Evolutionary conservation across 176 grass and related monocot genomes (phyloP), one percentile per base, ranked within the genome.

Genomic region (Bothriochloa decipiens): DNA sequence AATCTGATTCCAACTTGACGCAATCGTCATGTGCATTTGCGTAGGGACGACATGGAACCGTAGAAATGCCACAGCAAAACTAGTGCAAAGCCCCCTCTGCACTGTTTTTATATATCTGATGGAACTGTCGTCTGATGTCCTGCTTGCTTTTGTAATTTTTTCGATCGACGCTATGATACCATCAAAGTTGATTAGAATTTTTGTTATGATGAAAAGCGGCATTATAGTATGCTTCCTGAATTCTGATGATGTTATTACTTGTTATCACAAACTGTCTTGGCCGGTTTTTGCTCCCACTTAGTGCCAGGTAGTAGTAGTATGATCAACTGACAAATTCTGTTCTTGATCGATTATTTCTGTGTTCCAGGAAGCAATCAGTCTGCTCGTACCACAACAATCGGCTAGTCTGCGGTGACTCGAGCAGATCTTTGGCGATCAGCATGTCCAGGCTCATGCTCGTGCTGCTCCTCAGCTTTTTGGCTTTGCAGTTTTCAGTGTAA

Each of bases 361-460:
- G 20, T 57, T 57, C 2, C 53, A 57, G 87, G 86, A 91, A 92
- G 42, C 71, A 85, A 11, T 70, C 75, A 0, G 87, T 87, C 25
- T 98, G 96, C 36, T 80, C 91, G 0, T 95, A 98, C 65, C 96
- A 87, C 73, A 67, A 91, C 36, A 87, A 95, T 3, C 78, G 37
- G 14, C 87, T 98, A 12, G 22, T 81, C 11, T 98, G 93, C 89
- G 89, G 81, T 27, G 70, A 39, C 70, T 82, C 84, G 61, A 14
- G 22, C 8, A 47, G 22, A 70, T 20, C 45, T 8, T 36, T 23
- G 79, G 33, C 77, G 87, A 58, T 62, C 58, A 72, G 49, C 64
- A 75, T 80, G 39, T 40, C 81, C 62, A 57, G 2, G 20, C 68
- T 62, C 70, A 62, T 84, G 58, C 62, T 92, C 83, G 61, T 75